Percentiles rank a stretch among this genome's conserved stretches.
phyloP scores from a whole-genome alignment of 345 rosid species.

The Clarkia xantiana region DNA sequence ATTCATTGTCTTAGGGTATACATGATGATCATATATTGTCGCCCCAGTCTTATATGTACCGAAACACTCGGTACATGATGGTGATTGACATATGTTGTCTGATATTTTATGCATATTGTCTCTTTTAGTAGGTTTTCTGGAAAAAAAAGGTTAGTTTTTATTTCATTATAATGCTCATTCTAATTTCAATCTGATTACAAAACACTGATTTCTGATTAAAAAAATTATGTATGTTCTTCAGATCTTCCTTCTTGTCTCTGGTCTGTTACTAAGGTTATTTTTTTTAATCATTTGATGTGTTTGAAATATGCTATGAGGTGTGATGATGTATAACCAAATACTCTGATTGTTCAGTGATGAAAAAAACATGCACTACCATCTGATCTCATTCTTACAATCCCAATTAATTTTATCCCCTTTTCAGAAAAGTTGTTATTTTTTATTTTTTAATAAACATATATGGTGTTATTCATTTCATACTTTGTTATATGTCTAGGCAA shows the following conservation, averaged over 20 bases:
- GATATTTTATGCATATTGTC: slow-evolving; percentile 14
- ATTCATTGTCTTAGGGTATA: neutral
- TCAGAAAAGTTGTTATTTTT: too few species aligned
- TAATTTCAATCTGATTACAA: too few species aligned
- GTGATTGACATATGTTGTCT: slow-evolving; percentile 59
- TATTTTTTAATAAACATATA: too few species aligned
- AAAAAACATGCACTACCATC: slow-evolving; percentile 83
- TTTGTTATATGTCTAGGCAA: slow-evolving; percentile 13
- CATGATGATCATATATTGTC: slow-evolving; percentile 59
- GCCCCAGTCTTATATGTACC: slow-evolving; percentile 88
- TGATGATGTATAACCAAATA: slow-evolving; percentile 47
- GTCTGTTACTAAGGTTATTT: too few species aligned
- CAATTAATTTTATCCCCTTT: too few species aligned
- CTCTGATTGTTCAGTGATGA: slow-evolving; percentile 52
- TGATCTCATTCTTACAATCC: slow-evolving; percentile 47
- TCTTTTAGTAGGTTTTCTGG: too few species aligned
- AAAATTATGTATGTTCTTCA: too few species aligned
- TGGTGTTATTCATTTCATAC: neutral
- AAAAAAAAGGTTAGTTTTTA: too few species aligned
- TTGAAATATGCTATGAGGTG: slow-evolving; percentile 22
- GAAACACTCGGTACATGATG: slow-evolving; percentile 29
- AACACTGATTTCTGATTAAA: too few species aligned
- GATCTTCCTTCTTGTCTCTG: too few species aligned
- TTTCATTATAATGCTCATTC: too few species aligned
- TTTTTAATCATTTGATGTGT: too few species aligned